Percentiles rank a stretch among this genome's conserved stretches.
Evolutionary conservation across 441 rosid species (phyloP).

Genomic region (Erysimum cheiri): DNA sequence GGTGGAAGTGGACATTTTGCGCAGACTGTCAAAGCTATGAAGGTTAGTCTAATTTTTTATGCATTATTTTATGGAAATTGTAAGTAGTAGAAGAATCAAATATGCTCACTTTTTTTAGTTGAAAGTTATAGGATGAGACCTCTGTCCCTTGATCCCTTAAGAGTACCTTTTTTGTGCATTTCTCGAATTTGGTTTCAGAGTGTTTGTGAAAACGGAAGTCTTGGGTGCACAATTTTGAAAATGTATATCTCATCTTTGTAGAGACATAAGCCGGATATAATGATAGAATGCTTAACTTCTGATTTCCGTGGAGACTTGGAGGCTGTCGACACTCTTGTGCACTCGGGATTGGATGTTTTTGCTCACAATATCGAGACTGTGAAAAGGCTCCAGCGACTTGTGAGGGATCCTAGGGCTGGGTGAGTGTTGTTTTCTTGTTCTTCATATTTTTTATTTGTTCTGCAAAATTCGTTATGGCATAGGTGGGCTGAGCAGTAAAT

Average conservation of each 20-base stretch:
- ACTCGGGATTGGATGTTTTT: conserved; percentile 93
- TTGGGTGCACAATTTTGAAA: neutral
- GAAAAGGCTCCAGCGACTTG: conserved; percentile 90
- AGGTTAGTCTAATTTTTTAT: conserved; percentile 53
- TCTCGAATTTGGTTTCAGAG: conserved; percentile 3
- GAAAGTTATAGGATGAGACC: neutral
- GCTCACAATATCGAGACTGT: conserved; percentile 98
- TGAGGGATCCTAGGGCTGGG: conserved; percentile 99
- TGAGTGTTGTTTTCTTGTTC: conserved; percentile 44
- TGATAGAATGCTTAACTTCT: conserved; percentile 97
- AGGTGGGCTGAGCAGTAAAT: conserved; percentile 2
- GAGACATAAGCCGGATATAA: conserved; percentile 87
- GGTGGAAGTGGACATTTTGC: conserved; percentile 99
- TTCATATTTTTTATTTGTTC: neutral
- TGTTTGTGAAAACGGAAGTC: neutral
- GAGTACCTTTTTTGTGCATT: neutral
- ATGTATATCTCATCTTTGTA: conserved; percentile 41
- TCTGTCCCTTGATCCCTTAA: conserved; percentile 5
- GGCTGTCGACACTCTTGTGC: conserved; percentile 82
- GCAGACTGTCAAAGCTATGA: conserved; percentile 86
- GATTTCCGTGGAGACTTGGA: conserved; percentile 94
- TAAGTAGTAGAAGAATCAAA: conserved; percentile 11
- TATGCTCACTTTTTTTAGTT: neutral
- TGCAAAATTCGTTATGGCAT: conserved; percentile 1
- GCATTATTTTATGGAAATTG: neutral